phyloP scores from a whole-genome alignment of 108 stramenopile species.

The Cyclotella sp. region DNA sequence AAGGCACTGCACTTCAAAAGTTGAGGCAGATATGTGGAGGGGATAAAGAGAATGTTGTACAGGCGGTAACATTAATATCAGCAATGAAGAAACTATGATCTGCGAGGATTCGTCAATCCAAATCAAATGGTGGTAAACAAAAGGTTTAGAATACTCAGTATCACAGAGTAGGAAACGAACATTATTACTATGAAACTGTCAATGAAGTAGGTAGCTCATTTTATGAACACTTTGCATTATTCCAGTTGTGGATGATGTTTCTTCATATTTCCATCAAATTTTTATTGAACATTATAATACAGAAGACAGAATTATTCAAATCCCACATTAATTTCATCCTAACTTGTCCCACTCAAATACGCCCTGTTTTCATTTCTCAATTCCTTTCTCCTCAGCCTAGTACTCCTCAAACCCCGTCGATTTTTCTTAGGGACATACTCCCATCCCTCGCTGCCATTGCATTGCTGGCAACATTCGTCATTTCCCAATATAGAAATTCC shows the following conservation, averaged over 20 bases:
- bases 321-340: no score
- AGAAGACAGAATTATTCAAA: no score
- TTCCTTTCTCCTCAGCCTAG: conserved; percentile 30
- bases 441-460: conserved; percentile 29
- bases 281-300: no score
- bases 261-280: no score
- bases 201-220: no score
- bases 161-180: no score
- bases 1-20: conserved; percentile 13
- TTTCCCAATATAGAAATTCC: conserved; percentile 33
- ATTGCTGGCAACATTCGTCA: conserved; percentile 47
- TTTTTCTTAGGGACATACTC: conserved; percentile 40
- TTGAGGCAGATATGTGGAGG: background rate
- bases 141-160: no score
- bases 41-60: background rate
- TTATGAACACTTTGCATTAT: no score
- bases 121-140: no score
- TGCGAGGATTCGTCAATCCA: background rate
- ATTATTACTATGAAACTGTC: no score
- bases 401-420: conserved; percentile 32
- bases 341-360: no score
- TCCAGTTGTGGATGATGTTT: no score
- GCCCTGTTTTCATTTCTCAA: conserved; percentile 1
- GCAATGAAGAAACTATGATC: conserved; percentile 17
- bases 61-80: background rate